Evolutionary conservation across 768 basidiomycete genomes (phyloP), one percentile per base, ranked within the genome.

Genomic region (Suillus weaverae): DNA sequence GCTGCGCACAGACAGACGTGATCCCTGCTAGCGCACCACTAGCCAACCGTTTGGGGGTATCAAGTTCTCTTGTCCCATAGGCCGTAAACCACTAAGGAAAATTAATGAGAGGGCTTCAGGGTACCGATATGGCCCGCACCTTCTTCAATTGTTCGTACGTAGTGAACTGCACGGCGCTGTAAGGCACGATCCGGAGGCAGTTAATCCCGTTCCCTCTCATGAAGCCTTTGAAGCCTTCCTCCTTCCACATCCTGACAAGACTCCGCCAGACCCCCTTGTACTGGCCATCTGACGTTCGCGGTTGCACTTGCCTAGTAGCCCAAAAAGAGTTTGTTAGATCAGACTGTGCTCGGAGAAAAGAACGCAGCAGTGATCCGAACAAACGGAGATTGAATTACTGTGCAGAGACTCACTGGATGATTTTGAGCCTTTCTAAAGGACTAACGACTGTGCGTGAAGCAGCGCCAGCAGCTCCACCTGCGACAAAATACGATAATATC

Each of bases 181-280:
- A 99, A 14, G 97, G 97, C 69, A 97, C 88, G 70, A 99, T 99
- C 64, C 97, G 84, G 70, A 95, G 70, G 77, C 93, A 94, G 78
- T 95, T 96, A 74, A 96, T 90, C 46, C 89, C 87, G 71, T 98
- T 98, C 4, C 97, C 97, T 69, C 93, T 83, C 95, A 98, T 95
- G 76, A 88, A 95, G 14, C 96, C 97, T 74, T 78, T 85, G 77
- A 96, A 89, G 9, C 97, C 97, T 76, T 99, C 97, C 74, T 98
- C 95, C 68, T 81, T 79, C 92, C 94, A 98, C 83, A 90, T 90
- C 67, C 96, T 86, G 20, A 84, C 84, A 53, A 97, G 84, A 69
- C 91, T 92, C 20, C 85, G 79, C 87, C 89, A 93, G 41, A 96
- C 94, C 22, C 94, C 94, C 69, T 83, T 87, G 78, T 96, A 96